Conservation (phyloP, 2,329 filamentous ascomycete species). For the Cladosporium sphaerospermum region DNA sequence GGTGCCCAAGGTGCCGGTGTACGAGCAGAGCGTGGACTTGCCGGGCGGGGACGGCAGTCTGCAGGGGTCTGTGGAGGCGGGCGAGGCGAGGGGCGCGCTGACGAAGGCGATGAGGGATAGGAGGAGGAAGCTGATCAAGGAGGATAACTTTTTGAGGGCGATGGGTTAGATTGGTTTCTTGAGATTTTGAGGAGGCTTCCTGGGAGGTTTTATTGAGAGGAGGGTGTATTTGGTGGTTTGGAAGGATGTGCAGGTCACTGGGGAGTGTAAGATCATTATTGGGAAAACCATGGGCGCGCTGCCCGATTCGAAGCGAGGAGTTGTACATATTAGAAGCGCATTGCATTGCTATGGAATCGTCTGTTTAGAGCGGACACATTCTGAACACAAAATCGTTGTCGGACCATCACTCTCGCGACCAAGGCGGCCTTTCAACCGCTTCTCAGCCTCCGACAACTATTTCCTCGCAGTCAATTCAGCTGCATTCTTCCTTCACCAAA, state of each 20-base stretch:
- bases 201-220: not conserved
- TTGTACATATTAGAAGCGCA: no score
- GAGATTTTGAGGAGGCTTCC: not conserved
- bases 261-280: no score
- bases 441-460: no score
- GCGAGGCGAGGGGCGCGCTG: conserved; percentile 53
- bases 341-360: no score
- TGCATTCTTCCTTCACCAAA: not conserved
- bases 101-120: conserved; percentile 68
- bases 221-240: not conserved
- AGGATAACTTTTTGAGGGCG: conserved; percentile 76
- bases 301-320: no score
- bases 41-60: conserved; percentile 47
- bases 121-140: conserved; percentile 72
- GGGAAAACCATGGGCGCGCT: no score
- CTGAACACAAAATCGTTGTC: no score
- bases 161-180: conserved; percentile 45
- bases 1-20: conserved; percentile 60
- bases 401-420: no score
- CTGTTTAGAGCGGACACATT: no score
- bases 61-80: conserved; percentile 41
- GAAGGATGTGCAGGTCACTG: no score
- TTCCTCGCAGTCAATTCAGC: no score
- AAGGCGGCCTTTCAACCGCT: no score
- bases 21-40: conserved; percentile 72